These are phyloP conservation scores for Mortierella sp. DNA, from an alignment of 371 early-diverging fungal genomes.

Conservation along the genomic window DNA sequence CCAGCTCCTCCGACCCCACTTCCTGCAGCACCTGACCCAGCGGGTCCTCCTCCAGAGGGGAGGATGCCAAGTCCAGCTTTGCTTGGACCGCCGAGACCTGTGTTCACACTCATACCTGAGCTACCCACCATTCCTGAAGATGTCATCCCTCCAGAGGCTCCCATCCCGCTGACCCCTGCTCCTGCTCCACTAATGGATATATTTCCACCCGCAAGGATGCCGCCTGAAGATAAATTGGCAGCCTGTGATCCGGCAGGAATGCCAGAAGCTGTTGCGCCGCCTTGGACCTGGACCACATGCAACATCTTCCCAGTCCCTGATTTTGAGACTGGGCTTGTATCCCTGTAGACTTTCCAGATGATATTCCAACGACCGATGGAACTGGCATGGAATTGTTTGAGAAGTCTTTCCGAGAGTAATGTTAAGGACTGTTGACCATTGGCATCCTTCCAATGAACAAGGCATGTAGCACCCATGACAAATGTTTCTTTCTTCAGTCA, in stretches of 20 bases:
- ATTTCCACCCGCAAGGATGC: slow-evolving; percentile 3
- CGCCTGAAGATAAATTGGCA: slow-evolving; percentile 19
- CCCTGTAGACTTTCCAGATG: slow-evolving; percentile 55
- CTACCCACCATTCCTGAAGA: slow-evolving; percentile 1
- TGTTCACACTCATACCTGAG: background rate
- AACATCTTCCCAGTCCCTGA: slow-evolving; percentile 57
- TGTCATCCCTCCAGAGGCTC: slow-evolving; percentile 19
- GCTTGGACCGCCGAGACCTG: slow-evolving; percentile 19
- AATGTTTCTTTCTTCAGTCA: background rate
- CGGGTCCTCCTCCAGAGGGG: slow-evolving; percentile 15
- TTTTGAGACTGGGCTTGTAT: slow-evolving; percentile 52
- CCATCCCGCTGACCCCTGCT: background rate
- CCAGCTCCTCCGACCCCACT: slow-evolving; percentile 22
- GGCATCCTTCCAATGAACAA: slow-evolving; percentile 55
- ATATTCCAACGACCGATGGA: slow-evolving; percentile 56
- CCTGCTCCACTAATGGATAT: slow-evolving; percentile 4
- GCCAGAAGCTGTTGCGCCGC: slow-evolving; percentile 41
- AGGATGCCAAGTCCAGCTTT: slow-evolving; percentile 12
- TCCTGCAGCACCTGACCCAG: slow-evolving; percentile 1
- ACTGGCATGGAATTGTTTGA: slow-evolving; percentile 54
- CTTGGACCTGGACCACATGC: slow-evolving; percentile 54
- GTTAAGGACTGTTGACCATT: slow-evolving; percentile 56
- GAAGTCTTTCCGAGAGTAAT: slow-evolving; percentile 51
- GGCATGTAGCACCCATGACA: slow-evolving; percentile 53
- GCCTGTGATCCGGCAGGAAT: slow-evolving; percentile 39